Conservation (phyloP, 1,139 yeast species). For the Candida pseudoviswanathii region DNA sequence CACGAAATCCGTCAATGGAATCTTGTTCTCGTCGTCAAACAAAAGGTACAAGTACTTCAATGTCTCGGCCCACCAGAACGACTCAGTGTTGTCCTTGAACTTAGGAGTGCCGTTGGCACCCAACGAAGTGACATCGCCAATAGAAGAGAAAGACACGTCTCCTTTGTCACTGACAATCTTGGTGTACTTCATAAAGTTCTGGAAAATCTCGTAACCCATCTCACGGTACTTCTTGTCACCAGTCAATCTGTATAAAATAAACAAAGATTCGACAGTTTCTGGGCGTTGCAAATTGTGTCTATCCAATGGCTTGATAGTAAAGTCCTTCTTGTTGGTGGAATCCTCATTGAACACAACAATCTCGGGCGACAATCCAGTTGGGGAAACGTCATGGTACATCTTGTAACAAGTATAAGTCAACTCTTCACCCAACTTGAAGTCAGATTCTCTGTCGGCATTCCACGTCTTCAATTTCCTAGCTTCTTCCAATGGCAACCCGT, state of each 20-base stretch:
- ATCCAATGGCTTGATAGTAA: constrained; percentile 69
- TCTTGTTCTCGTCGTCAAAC: constrained; percentile 63
- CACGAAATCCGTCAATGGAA: constrained; percentile 67
- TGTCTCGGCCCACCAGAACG: constrained; percentile 95
- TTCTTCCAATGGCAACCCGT: constrained; percentile 59
- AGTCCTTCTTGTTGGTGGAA: constrained; percentile 45
- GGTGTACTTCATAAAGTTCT: constrained; percentile 65
- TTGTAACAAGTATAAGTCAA: constrained; percentile 80
- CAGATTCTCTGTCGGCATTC: constrained; percentile 43
- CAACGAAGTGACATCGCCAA: constrained; percentile 66
- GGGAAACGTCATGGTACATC: constrained; percentile 66
- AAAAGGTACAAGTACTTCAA: constrained; percentile 82
- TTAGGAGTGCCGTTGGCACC: constrained; percentile 37
- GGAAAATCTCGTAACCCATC: constrained; percentile 90
- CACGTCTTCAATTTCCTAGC: constrained; percentile 36
- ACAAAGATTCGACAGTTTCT: constrained; percentile 89
- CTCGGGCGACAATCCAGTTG: constrained; percentile 86
- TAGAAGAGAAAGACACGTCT: constrained; percentile 61
- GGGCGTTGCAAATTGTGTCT: constrained; percentile 89
- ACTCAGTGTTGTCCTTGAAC: constrained; percentile 76
- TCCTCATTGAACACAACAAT: constrained; percentile 74
- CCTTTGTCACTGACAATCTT: constrained; percentile 54
- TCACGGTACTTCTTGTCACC: constrained; percentile 79
- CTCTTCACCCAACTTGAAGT: constrained; percentile 72
- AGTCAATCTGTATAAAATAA: constrained; percentile 77